These are phyloP conservation scores for Epithele typhae DNA, from an alignment of 768 basidiomycete genomes.

Conservation along the genomic window DNA sequence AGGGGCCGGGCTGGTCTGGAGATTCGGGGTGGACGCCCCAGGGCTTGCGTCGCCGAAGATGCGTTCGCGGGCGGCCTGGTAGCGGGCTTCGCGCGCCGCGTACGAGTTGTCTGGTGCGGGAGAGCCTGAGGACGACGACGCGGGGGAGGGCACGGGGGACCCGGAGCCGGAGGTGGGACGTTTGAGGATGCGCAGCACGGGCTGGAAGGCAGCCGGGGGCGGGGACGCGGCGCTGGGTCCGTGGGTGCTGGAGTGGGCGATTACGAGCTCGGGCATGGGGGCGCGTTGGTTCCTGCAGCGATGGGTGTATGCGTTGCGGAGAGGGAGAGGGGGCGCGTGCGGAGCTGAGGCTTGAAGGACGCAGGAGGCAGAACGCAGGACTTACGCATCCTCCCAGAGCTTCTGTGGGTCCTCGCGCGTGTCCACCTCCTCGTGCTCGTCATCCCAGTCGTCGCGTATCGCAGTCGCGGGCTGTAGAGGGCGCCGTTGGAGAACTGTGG, in stretches of 20 bases:
- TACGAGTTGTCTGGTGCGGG: conserved; percentile 34
- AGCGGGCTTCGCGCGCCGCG: conserved; percentile 67
- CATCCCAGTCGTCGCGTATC: conserved; percentile 58
- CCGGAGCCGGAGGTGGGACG: conserved; percentile 42
- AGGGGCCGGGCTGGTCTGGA: no score
- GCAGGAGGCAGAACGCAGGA: conserved; percentile 10
- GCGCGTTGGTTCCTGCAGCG: conserved; percentile 49
- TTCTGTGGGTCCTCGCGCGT: conserved; percentile 42
- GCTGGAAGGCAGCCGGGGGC: conserved; percentile 55
- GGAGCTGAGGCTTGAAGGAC: conserved; percentile 8
- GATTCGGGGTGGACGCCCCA: not conserved
- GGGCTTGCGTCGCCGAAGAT: conserved; percentile 46
- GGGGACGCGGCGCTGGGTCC: conserved; percentile 34
- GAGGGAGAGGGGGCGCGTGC: conserved; percentile 8
- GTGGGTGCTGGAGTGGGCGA: conserved; percentile 35
- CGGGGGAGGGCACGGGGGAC: conserved; percentile 11
- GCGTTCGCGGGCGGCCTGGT: conserved; percentile 67
- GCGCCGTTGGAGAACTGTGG: not conserved
- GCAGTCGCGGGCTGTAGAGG: not conserved
- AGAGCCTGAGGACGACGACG: conserved; percentile 10
- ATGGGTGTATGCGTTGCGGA: not conserved
- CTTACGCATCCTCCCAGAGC: conserved; percentile 73
- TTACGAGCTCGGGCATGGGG: conserved; percentile 66
- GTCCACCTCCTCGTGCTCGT: conserved; percentile 46
- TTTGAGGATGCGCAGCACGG: conserved; percentile 67